Percentiles rank a stretch among this genome's conserved stretches.
Evolutionary conservation across 2,329 filamentous ascomycete species (phyloP).

Genomic region (Ophiognomonia clavigignenti-juglandacearum): DNA sequence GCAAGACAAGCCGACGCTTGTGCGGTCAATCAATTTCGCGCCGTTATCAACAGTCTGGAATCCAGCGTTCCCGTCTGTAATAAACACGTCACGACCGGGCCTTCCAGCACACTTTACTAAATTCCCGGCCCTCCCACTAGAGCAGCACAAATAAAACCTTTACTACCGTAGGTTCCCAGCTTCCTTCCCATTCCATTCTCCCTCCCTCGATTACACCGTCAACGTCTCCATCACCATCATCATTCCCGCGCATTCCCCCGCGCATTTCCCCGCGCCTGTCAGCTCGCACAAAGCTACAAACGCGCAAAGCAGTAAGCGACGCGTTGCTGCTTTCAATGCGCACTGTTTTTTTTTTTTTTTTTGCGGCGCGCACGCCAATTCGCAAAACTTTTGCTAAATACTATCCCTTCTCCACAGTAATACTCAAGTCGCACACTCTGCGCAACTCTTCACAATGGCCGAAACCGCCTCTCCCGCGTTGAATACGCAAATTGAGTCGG

Average conservation of each 20-base stretch:
- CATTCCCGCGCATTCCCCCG: too few species aligned
- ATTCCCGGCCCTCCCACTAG: slow-evolving; percentile 2
- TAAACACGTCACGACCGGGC: slow-evolving; percentile 13
- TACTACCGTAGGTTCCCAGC: too few species aligned
- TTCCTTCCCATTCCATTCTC: too few species aligned
- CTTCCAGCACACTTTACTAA: slow-evolving; percentile 16
- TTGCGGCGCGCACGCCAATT: not conserved
- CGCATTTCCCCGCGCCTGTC: too few species aligned
- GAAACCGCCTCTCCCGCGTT: slow-evolving; percentile 56
- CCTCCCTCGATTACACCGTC: not conserved
- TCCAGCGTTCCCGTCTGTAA: slow-evolving; percentile 7
- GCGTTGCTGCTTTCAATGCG: too few species aligned
- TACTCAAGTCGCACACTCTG: slow-evolving; percentile 14
- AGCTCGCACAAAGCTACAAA: too few species aligned
- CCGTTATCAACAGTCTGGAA: slow-evolving; percentile 4
- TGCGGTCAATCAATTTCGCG: slow-evolving; percentile 16
- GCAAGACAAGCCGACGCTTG: slow-evolving; percentile 7
- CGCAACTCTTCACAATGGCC: slow-evolving; percentile 41
- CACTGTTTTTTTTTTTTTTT: not conserved
- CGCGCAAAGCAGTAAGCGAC: too few species aligned
- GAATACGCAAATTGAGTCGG: slow-evolving; percentile 60
- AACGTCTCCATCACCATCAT: not conserved
- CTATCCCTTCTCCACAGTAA: slow-evolving; percentile 18
- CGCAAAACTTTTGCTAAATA: slow-evolving; percentile 12
- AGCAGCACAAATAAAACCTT: too few species aligned